These are phyloP conservation scores for Ilyonectria destructans DNA, from an alignment of 2,329 filamentous ascomycete species.

Conservation along the genomic window DNA sequence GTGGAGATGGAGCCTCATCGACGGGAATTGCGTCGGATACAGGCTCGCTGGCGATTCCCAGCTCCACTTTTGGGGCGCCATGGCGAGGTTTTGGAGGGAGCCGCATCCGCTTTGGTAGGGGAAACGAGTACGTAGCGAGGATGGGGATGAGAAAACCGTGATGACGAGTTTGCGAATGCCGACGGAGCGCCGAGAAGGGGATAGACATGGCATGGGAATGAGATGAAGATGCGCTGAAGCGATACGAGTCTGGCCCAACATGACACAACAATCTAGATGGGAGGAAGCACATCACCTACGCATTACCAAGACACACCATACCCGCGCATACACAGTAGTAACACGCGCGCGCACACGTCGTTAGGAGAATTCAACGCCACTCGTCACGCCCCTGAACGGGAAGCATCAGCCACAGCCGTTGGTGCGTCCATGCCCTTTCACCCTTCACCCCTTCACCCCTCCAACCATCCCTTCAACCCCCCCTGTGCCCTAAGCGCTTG, in stretches of 20 bases:
- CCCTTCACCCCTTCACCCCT: neutral
- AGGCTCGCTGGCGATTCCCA: constrained; percentile 35
- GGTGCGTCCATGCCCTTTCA: constrained; percentile 6
- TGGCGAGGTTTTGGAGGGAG: constrained; percentile 40
- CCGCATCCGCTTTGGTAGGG: constrained; percentile 39
- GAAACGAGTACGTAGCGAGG: constrained; percentile 4
- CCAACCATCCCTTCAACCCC: neutral
- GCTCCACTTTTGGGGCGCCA: constrained; percentile 39
- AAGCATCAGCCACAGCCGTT: constrained; percentile 13
- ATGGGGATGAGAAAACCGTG: constrained; percentile 2
- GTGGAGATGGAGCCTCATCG: constrained; percentile 36
- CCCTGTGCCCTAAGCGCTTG: neutral
- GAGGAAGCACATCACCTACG: constrained; percentile 16
- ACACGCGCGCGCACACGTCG: neutral
- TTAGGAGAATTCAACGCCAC: constrained; percentile 3
- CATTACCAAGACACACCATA: constrained; percentile 12
- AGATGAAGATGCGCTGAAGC: constrained; percentile 21
- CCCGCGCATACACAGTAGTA: neutral
- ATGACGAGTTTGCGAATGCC: constrained; percentile 43
- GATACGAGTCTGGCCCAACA: constrained; percentile 17
- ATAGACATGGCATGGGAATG: constrained; percentile 31
- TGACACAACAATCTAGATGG: constrained; percentile 27
- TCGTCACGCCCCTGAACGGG: neutral
- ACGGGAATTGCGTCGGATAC: constrained; percentile 43
- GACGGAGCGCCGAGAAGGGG: constrained; percentile 43